Evolutionary conservation across 1,139 yeast species (phyloP).

Genomic region (Yamadazyma taylorii): DNA sequence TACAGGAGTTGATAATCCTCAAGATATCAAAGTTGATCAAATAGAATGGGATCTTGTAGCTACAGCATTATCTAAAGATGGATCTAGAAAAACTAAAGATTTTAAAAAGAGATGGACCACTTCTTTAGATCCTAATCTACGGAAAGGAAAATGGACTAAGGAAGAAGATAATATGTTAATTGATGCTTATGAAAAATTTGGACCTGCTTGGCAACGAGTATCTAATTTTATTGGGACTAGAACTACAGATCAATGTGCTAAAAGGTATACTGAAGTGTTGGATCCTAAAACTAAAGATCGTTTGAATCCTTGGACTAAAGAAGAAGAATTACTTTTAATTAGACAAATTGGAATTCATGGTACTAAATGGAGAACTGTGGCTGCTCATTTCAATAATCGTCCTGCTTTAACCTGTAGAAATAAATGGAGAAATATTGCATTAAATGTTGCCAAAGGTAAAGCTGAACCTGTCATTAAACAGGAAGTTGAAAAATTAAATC

Average conservation of each 20-base stretch:
- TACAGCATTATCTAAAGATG: slow-evolving; percentile 31
- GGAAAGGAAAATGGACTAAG: slow-evolving; percentile 87
- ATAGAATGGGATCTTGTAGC: slow-evolving; percentile 74
- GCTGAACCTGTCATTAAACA: slow-evolving; percentile 39
- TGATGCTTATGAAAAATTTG: slow-evolving; percentile 64
- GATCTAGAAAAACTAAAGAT: slow-evolving; percentile 61
- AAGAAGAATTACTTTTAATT: slow-evolving; percentile 72
- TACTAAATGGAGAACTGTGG: slow-evolving; percentile 89
- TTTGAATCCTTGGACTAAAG: slow-evolving; percentile 74
- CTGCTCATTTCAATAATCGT: slow-evolving; percentile 69
- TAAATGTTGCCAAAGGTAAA: slow-evolving; percentile 67
- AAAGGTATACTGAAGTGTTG: slow-evolving; percentile 83
- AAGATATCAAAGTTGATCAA: slow-evolving; percentile 31
- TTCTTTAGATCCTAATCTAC: slow-evolving; percentile 77
- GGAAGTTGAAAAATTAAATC: slow-evolving; percentile 37
- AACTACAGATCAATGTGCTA: slow-evolving; percentile 94
- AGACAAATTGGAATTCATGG: slow-evolving; percentile 69
- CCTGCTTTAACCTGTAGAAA: slow-evolving; percentile 91
- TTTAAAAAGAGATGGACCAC: slow-evolving; percentile 76
- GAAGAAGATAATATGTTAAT: slow-evolving; percentile 72
- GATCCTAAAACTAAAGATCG: slow-evolving; percentile 82
- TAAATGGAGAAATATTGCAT: slow-evolving; percentile 85
- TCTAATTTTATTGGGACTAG: slow-evolving; percentile 76
- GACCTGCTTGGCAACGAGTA: slow-evolving; percentile 86
- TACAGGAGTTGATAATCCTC: slow-evolving; percentile 17